Base-by-base conservation (phyloP, 2,329 filamentous ascomycete species). In the Didymella arachidicola region DNA sequence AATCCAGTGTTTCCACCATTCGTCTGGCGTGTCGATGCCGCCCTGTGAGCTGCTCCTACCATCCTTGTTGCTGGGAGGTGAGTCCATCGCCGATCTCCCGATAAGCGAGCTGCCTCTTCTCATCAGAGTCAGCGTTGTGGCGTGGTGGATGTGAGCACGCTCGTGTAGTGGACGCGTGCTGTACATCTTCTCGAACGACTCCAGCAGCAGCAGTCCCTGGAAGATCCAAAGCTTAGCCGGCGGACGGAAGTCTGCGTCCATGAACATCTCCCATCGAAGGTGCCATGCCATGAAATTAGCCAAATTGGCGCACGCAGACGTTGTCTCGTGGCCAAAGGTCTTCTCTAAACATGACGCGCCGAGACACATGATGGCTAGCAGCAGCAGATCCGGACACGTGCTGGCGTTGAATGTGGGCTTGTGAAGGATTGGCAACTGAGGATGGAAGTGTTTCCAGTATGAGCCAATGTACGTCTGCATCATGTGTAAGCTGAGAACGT, bases 121-220 rank as follows among this genome's bases (percentile, higher is more conserved):
- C 94, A 99, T 98, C 59, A 98, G 81, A 0, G 93, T 97, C 63
- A 99, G 87, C 0, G 93, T 97, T 0, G 94, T 97, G 14, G 94
- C 94, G 73, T 99, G 95, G 71, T 98, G 94, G 44, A 98, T 97
- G 69, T 98, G 94, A 1, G 94, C 94, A 65, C 95, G 86, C 78
- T 99, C 95, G 76, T 99, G 95, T 30, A 98, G 81, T 58, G 92
- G 89, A 63, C 93, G 86, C 0, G 94, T 97, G 38, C 93, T 95
- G 76, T 94, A 98, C 90, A 97, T 95, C 82, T 99, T 99, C 79
- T 99, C 95, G 70, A 96, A 98, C 0, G 97, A 81, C 75, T 99
- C 95, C 12, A 98, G 83, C 5, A 98, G 83, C 4, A 98, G 82
- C 50, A 98, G 80, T 1, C 94, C 89, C 75, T 98, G 95, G 79